Evolutionary conservation across 2,329 filamentous ascomycete species (phyloP).

Genomic region (Didymella glomerata): DNA sequence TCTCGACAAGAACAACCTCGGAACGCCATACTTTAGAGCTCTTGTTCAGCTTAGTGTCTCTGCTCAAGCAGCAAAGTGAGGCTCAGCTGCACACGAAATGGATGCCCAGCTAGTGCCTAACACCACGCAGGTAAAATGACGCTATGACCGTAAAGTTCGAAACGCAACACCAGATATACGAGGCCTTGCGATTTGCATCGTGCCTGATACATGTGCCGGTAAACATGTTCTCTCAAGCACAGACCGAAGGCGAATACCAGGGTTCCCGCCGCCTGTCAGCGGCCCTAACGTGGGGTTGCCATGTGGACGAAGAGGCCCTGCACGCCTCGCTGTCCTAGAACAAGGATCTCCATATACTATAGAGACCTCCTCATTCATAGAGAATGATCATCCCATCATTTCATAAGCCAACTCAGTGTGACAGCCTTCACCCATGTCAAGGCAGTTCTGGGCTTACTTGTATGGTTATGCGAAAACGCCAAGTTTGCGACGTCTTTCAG

Average conservation of each 20-base stretch:
- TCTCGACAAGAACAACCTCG: not conserved
- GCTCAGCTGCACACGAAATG: not conserved
- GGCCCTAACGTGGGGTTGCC: conserved; percentile 3
- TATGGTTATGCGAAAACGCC: not conserved
- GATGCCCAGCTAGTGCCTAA: not conserved
- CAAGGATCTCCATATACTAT: too few species aligned
- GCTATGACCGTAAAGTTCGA: not conserved
- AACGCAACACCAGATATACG: not conserved
- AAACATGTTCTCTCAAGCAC: not conserved
- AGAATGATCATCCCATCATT: too few species aligned
- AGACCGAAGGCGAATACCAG: not conserved
- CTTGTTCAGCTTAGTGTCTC: not conserved
- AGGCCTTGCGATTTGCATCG: not conserved
- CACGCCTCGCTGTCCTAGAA: too few species aligned
- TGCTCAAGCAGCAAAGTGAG: not conserved
- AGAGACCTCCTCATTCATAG: too few species aligned
- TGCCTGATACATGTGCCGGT: not conserved
- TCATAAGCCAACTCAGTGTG: conserved; percentile 1
- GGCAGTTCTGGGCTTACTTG: conserved; percentile 3
- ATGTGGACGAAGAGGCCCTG: too few species aligned
- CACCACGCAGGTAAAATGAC: not conserved
- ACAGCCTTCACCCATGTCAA: conserved; percentile 6
- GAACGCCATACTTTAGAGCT: conserved; percentile 2
- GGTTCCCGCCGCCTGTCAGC: conserved; percentile 2
- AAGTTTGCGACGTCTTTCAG: not conserved